Conservation (phyloP, 1,139 yeast species). For the Pichia sp. region DNA sequence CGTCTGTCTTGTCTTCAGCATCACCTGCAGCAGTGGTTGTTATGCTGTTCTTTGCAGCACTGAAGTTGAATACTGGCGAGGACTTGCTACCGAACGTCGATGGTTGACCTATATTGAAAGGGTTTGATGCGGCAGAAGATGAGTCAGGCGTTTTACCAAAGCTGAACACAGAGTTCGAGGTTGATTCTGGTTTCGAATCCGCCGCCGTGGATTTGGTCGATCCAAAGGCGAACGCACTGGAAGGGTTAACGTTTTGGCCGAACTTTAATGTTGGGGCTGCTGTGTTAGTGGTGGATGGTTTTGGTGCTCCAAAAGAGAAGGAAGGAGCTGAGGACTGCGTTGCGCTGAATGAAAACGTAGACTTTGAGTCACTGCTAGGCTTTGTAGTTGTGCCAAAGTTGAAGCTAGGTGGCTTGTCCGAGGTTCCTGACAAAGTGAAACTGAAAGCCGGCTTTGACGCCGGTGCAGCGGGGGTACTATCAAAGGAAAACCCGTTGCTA, state of each 20-base stretch:
- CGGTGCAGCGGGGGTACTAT: conserved; percentile 4
- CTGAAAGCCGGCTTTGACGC: conserved; percentile 22
- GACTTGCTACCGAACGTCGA: not conserved
- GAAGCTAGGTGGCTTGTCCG: not conserved
- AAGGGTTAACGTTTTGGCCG: conserved; percentile 6
- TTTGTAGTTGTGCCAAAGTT: conserved; percentile 2
- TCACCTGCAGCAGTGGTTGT: conserved; percentile 8
- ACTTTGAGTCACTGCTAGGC: not conserved
- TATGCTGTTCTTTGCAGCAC: conserved; percentile 19
- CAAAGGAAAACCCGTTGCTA: conserved; percentile 5
- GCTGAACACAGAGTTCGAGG: conserved; percentile 23
- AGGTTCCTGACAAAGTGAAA: conserved; percentile 3
- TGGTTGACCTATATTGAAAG: conserved; percentile 23
- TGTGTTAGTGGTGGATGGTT: conserved; percentile 2
- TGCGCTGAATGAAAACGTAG: conserved; percentile 7
- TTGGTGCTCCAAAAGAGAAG: conserved; percentile 16
- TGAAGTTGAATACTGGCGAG: conserved; percentile 17
- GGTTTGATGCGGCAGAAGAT: conserved; percentile 13
- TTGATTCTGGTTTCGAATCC: conserved; percentile 26
- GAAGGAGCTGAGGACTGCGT: conserved; percentile 8
- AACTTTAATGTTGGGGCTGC: not conserved
- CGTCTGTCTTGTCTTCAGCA: conserved; percentile 2
- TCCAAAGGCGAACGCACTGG: conserved; percentile 19
- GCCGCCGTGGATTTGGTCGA: not conserved
- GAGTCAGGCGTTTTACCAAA: conserved; percentile 27